Evolutionary conservation across 2,329 filamentous ascomycete species (phyloP), one percentile per base, ranked within the genome.

Genomic region (Fusarium palustre): DNA sequence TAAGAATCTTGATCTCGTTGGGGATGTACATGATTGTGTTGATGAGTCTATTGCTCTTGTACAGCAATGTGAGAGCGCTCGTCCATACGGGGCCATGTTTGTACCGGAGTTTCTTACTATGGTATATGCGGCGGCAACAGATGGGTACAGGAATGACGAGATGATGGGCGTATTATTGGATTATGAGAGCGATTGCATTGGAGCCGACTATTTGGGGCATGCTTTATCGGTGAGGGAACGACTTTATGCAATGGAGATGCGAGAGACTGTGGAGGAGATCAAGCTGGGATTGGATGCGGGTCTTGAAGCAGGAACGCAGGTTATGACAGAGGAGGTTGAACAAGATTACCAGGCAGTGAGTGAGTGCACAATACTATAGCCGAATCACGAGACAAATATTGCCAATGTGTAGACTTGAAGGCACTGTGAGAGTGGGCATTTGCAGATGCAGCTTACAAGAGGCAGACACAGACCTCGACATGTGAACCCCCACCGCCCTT

Each of bases 41-140:
- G 64, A 73, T 7, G 70, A 72, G 12, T 43, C 62, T 4, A 59
- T 74, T 7, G 2, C 24, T 3, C 33, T 74, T 9, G 62, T 59
- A 4, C 24, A 59, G 8, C 57, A 73, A 4, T 72, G 68, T 20
- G 43, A 39, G 16, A 13, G 5, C 10, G 42, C 55, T 10, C 56
- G 72, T 9, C 72, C 72, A 0, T 66, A 72, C 3, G 72, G 70
- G 9, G 57, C 72, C 3, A 45, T 25, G 1, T 70, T 70, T 28
- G 47, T 73, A 2, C 61, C 68, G 0, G 66, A 74, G 5, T 55
- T 56, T 34, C 60, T 74, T 1, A 67, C 65, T 1, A 57, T 65
- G 33, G 52, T 74, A 0, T 74, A 69, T 56, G 70, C 66, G 5
- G 63, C 69, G 1, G 55, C 34, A 2, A 25, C 45, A 0, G 71